Conservation (phyloP, 345 rosid species). For the Lepidium aucheri region DNA sequence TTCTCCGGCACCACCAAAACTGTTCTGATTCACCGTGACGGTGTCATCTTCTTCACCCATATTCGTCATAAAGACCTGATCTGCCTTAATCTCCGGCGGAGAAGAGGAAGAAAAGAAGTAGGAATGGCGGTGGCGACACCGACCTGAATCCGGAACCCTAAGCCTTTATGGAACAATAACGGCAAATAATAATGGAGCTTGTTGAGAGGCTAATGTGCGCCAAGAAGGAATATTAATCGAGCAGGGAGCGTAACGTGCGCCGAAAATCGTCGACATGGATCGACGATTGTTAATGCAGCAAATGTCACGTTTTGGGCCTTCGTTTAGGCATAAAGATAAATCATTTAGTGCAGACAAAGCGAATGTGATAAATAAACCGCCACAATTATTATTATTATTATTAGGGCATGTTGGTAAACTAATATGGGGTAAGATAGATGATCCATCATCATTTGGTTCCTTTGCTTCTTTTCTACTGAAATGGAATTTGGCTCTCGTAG, state of each 20-base stretch:
- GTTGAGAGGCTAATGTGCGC: constrained; percentile 32
- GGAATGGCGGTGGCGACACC: constrained; percentile 25
- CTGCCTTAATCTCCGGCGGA: constrained; percentile 20
- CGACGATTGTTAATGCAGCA: neutral
- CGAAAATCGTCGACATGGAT: constrained; percentile 5
- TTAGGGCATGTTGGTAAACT: too few relatives aligned
- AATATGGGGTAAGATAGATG: too few relatives aligned
- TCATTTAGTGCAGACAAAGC: too few relatives aligned
- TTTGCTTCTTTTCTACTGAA: too few relatives aligned
- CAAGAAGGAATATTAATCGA: neutral
- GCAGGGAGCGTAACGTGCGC: constrained; percentile 27
- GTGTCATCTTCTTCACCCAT: constrained; percentile 48
- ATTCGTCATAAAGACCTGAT: constrained; percentile 25
- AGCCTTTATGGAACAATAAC: constrained; percentile 15
- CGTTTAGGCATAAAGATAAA: too few relatives aligned
- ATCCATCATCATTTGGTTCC: too few relatives aligned
- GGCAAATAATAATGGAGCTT: constrained; percentile 19
- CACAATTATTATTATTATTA: too few relatives aligned
- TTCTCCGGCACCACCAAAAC: constrained; percentile 7
- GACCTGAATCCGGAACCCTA: constrained; percentile 23
- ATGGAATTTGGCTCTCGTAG: too few relatives aligned
- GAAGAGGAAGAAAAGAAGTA: constrained; percentile 2
- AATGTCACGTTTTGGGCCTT: neutral
- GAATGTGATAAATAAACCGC: too few relatives aligned
- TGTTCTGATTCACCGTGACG: constrained; percentile 25